These are phyloP conservation scores for Aquilaria sinensis DNA, from an alignment of 345 rosid species.

Conservation along the genomic window DNA sequence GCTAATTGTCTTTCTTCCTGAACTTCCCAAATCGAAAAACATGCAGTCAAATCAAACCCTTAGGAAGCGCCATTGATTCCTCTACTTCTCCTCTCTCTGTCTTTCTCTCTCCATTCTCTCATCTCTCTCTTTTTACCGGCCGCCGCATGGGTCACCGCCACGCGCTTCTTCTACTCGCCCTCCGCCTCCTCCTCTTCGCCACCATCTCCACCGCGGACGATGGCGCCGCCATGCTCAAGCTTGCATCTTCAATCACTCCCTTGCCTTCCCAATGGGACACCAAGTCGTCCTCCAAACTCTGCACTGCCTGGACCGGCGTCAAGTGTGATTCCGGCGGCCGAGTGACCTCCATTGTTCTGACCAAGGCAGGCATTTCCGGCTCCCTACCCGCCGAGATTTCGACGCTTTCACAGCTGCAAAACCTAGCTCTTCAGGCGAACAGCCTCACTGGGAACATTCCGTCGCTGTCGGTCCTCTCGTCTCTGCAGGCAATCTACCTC, in stretches of 20 bases:
- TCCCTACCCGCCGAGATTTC: conserved; percentile 41
- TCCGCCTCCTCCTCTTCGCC: conserved; percentile 16
- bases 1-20: too few relatives aligned
- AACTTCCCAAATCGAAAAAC: too few relatives aligned
- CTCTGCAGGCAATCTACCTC: conserved; percentile 36
- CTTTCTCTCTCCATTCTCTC: conserved; percentile 9
- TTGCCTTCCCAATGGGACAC: conserved; percentile 57
- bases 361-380: conserved; percentile 34
- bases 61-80: too few relatives aligned
- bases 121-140: neutral
- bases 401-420: conserved; percentile 44
- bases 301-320: conserved; percentile 50
- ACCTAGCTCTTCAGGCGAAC: conserved; percentile 43
- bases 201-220: conserved; percentile 40
- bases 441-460: conserved; percentile 53
- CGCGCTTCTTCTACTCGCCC: conserved; percentile 17
- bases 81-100: conserved; percentile 3
- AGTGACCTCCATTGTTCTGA: conserved; percentile 41
- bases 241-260: conserved; percentile 41
- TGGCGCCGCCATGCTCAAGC: conserved; percentile 30
- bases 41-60: too few relatives aligned
- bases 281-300: conserved; percentile 24
- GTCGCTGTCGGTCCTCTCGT: conserved; percentile 43
- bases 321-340: conserved; percentile 34
- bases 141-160: conserved; percentile 24